Base-by-base conservation (phyloP, 2,329 filamentous ascomycete genomes). In the Aspergillus sergii region DNA sequence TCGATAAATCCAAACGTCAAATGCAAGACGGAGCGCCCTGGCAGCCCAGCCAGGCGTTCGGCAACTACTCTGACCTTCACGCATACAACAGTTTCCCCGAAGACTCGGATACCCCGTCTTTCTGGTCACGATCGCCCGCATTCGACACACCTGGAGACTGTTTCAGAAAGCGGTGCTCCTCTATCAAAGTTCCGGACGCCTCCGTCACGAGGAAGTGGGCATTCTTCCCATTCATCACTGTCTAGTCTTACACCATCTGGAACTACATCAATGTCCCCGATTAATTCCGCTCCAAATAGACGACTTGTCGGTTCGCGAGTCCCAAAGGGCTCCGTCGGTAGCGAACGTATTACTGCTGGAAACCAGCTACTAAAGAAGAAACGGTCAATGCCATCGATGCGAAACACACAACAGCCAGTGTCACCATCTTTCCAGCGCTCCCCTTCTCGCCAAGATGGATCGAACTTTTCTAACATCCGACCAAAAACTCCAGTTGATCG, bases 1-100 rank as follows among this genome's bases (percentile, higher is more conserved):
- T 94, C 91, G 0, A 82, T 97, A 21, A 95, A 98, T 76, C 93
- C 92, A 66, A 97, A 99, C 75, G 87, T 99, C 68, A 94, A 94
- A 75, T 85, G 96, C 71, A 97, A 96, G 78, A 86, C 89, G 67
- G 82, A 87, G 65, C 84, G 88, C 59, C 85, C 88, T 23, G 81
- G 85, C 16, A 94, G 92, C 68, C 91, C 93, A 54, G 85, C 86
- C 26, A 86, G 91, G 65, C 81, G 85, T 60, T 88, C 92, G 21
- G 89, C 92, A 12, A 91, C 95, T 32, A 94, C 94, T 14, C 83
- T 98, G 65, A 97, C 93, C 8, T 98, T 98, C 75, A 96, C 92
- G 55, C 95, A 91, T 78, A 93, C 94, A 72, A 81, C 86, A n/a
- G 73, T 82, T 28, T 74, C 80, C 30, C 72, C 78, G 6, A 69